Conservation (phyloP, 108 stramenopile species). For the Cyclotella cryptica region DNA sequence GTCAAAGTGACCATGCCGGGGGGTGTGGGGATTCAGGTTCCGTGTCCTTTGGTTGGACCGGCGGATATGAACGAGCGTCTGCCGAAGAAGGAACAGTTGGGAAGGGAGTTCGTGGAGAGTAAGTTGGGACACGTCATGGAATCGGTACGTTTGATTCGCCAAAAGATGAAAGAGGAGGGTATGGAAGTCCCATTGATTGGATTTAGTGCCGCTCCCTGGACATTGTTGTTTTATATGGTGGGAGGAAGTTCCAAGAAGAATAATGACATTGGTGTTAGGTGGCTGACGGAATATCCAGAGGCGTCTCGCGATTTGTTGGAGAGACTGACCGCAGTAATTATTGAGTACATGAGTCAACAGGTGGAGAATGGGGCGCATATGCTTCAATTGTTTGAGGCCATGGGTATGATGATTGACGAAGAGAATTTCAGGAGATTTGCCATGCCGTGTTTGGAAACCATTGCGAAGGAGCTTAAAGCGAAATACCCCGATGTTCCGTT, state of each 20-base stretch:
- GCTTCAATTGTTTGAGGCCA: constrained; percentile 95
- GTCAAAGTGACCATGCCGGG: constrained; percentile 96
- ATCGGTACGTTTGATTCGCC: constrained; percentile 74
- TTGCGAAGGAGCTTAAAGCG: constrained; percentile 75
- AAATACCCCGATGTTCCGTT: constrained; percentile 92
- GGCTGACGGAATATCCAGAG: constrained; percentile 83
- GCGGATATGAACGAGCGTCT: constrained; percentile 82
- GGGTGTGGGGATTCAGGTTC: constrained; percentile 93
- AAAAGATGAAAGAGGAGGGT: constrained; percentile 82
- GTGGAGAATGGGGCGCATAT: constrained; percentile 92
- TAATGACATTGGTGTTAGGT: constrained; percentile 78
- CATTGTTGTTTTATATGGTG: constrained; percentile 96
- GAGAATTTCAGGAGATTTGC: constrained; percentile 84
- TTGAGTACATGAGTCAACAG: constrained; percentile 94
- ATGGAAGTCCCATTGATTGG: constrained; percentile 91
- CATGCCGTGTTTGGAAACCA: constrained; percentile 83
- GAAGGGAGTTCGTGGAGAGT: constrained; percentile 71
- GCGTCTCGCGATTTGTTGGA: constrained; percentile 79
- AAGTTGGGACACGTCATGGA: constrained; percentile 90
- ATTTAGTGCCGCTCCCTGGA: constrained; percentile 96
- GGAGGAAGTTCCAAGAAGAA: constrained; percentile 95
- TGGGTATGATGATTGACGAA: constrained; percentile 95
- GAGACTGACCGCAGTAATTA: constrained; percentile 84
- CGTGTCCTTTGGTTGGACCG: constrained; percentile 79
- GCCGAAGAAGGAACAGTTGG: constrained; percentile 63